Base-by-base conservation (phyloP, 129 eudicot species). In the Chrysanthemum lavandulifolium region DNA sequence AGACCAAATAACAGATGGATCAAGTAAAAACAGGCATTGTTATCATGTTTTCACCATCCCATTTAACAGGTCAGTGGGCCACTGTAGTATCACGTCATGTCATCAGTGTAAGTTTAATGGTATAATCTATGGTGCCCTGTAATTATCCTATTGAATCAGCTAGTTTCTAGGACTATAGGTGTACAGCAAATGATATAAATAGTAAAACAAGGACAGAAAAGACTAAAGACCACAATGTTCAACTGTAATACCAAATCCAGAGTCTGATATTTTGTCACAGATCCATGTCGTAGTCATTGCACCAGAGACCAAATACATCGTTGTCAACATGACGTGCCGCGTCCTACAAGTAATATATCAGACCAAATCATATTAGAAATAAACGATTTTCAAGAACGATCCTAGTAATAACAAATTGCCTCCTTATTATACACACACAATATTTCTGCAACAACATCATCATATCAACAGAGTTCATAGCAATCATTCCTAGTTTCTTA, bases 211-310 rank as follows among this genome's bases (percentile, higher is more conserved):
- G 53, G 33, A 45, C 69, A 52, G 5, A 29, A 61, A 2, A 61
- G 68, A 36, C 27, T 16, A 66, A 2, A 52, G 55, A 76, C 16
- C 49, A 36, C 36, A 67, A 31, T 21, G 61, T 61, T 23, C n/a
- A 52, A 53, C 61, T 72, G 55, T 66, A 67, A 48, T 94, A 94
- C 99, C 99, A 76, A 94, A 94, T 63, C 99, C 99, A 68, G 93
- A 79, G 67, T 90, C 93, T 54, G 99, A 66, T 67, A 94, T 90
- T 78, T 84, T 86, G 81, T 94, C 99, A 81, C 97, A 94, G 57
- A 94, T 94, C 97, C 97, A 90, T 66, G 83, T 83, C 72, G 81
- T 86, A 77, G 91, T 86, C 99, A 94, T 94, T 31, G 99, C 99
- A 74, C 99, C 99, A 81, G 85, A 84, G n/a, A 86, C 97, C 89